Evolutionary conservation across 352 stramenopile species (phyloP).

Genomic region (Phytophthora sojae): DNA sequence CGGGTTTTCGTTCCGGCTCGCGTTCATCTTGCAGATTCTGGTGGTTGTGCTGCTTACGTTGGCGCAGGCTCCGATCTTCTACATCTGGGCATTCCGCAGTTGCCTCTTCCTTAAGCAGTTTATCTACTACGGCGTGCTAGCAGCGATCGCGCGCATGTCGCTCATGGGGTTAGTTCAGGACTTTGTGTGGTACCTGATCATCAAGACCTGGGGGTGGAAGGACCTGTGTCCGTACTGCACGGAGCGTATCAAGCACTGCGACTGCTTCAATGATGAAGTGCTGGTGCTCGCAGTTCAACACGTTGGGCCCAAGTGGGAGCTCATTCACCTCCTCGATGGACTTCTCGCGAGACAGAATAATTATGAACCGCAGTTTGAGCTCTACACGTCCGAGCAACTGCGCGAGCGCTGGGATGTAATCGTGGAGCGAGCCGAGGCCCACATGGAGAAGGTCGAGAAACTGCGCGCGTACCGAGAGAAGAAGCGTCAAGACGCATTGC

Average conservation of each 20-base stretch:
- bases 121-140: constrained; percentile 66
- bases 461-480: constrained; percentile 62
- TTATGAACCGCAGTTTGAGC: constrained; percentile 62
- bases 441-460: constrained; percentile 75
- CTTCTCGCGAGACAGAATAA: constrained; percentile 50
- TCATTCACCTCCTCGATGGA: constrained; percentile 64
- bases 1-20: constrained; percentile 62
- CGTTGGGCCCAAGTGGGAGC: constrained; percentile 68
- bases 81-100: constrained; percentile 72
- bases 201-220: constrained; percentile 67
- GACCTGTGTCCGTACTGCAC: constrained; percentile 77
- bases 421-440: constrained; percentile 53
- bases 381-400: constrained; percentile 69
- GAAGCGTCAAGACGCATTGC: constrained; percentile 47
- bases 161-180: constrained; percentile 60
- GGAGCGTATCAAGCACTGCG: constrained; percentile 67
- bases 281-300: constrained; percentile 64
- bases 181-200: constrained; percentile 62
- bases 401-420: constrained; percentile 68
- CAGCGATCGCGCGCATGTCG: constrained; percentile 63
- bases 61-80: constrained; percentile 67
- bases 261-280: constrained; percentile 80
- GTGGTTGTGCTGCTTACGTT: constrained; percentile 60
- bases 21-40: constrained; percentile 63
- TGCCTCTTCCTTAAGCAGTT: constrained; percentile 71